Evolutionary conservation across 208 protist species (phyloP), one percentile per base, ranked within the genome.

Genomic region (Acanthamoeba castellanii): DNA sequence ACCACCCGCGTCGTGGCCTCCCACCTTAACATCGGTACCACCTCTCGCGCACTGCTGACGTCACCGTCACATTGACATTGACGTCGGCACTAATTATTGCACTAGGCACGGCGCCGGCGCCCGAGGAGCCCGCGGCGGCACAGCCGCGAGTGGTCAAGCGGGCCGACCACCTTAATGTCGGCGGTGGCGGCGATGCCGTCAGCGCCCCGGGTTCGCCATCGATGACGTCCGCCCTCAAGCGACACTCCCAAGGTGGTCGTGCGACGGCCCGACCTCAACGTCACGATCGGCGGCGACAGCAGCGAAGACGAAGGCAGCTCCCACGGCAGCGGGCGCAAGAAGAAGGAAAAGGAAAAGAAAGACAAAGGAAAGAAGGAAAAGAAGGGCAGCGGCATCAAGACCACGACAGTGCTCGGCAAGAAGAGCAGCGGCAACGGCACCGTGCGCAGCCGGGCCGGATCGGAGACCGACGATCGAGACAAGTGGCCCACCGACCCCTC

Each of bases 11-110:
- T 76, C 13, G 68, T 76, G 11, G 68, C 68, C 13, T 42, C 68
- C 68, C 68, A 76, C 68, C 34, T 76, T 8, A 76, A 76, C 68
- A 76, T 76, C 68, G 68, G 68, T 76, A 64, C 59, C 18, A 2
- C 13, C n/a, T n/a, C n/a, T n/a, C n/a, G n/a, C 7, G 7, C 16
- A 16, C 52, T 57, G 52, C 52, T 57, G 7, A 16, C 52, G 52
- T 57, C 52, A 57, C 52, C 52, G 52, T 7, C 52, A 7, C 11
- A 20, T 16, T 57, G 52, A 57, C 16, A n/a, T n/a, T n/a, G n/a
- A n/a, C n/a, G n/a, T n/a, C n/a, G n/a, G n/a, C n/a, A 57, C 11
- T 7, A 57, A 57, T 16, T 7, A 7, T 16, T 7, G 11, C 52
- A 7, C 11, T 57, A 57, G 11, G 16, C 11, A 16, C 52, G 16